phyloP scores from a whole-genome alignment of 805 yeast genomes.

The Candida loeiensis region DNA sequence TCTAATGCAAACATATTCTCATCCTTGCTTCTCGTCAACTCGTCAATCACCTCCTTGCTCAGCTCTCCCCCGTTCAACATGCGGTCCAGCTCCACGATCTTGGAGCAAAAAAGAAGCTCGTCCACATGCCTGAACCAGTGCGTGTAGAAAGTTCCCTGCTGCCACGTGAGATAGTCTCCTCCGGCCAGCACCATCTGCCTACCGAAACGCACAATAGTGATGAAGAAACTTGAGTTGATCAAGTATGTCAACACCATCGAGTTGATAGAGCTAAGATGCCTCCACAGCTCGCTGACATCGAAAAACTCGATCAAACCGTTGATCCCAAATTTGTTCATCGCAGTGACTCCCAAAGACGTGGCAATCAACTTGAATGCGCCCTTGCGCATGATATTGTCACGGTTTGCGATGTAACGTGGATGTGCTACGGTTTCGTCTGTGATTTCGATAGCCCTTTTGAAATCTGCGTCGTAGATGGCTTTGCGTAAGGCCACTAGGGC shows the following conservation, averaged over 20 bases:
- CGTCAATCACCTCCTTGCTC: slow-evolving; percentile 30
- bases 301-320: slow-evolving; percentile 36
- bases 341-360: slow-evolving; percentile 30
- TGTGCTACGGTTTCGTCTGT: slow-evolving; percentile 63
- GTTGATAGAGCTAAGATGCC: slow-evolving; percentile 44
- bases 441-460: slow-evolving; percentile 52
- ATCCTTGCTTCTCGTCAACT: slow-evolving; percentile 31
- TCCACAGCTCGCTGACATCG: slow-evolving; percentile 36
- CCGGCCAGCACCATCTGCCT: slow-evolving; percentile 37
- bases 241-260: slow-evolving; percentile 40
- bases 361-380: slow-evolving; percentile 32
- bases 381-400: slow-evolving; percentile 26
- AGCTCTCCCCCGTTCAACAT: slow-evolving; percentile 43
- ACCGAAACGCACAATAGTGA: slow-evolving; percentile 40
- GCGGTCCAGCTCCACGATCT: slow-evolving; percentile 64
- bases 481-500: slow-evolving; percentile 64
- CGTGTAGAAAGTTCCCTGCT: slow-evolving; percentile 58
- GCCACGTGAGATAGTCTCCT: slow-evolving; percentile 58
- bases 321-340: slow-evolving; percentile 42
- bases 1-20: slow-evolving; percentile 22
- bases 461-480: slow-evolving; percentile 55
- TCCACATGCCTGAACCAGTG: slow-evolving; percentile 65
- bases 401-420: slow-evolving; percentile 41
- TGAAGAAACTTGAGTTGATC: slow-evolving; percentile 38
- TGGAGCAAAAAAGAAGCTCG: slow-evolving; percentile 63